Conservation (phyloP, 306 rosid species). For the Canavalia gladiata region DNA sequence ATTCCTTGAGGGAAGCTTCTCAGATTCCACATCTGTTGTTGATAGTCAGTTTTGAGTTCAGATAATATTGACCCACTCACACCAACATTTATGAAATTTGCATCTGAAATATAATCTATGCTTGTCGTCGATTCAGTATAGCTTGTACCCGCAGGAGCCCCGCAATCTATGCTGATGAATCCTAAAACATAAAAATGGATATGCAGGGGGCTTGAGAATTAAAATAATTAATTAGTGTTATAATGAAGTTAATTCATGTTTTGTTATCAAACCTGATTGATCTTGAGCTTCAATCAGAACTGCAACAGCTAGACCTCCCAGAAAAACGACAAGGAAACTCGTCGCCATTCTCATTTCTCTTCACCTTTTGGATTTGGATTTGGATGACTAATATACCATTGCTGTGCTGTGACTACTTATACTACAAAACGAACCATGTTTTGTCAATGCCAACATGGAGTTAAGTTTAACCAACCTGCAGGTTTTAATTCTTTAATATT, state of each 20-base stretch:
- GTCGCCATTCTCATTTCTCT: conserved; percentile 24
- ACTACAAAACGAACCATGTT: too few relatives aligned
- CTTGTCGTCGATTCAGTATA: conserved; percentile 42
- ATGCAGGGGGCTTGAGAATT: background rate
- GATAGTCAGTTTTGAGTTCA: background rate
- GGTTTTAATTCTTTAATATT: too few relatives aligned
- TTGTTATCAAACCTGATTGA: conserved; percentile 58
- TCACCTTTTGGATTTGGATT: background rate
- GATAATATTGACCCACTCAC: conserved; percentile 14
- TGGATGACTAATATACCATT: background rate
- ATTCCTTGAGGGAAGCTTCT: conserved; percentile 62
- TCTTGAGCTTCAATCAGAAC: conserved; percentile 53
- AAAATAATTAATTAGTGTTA: too few relatives aligned
- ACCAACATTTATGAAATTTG: conserved; percentile 52
- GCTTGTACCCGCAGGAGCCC: conserved; percentile 38
- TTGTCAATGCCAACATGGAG: too few relatives aligned
- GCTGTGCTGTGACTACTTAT: too few relatives aligned
- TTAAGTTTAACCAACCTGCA: too few relatives aligned
- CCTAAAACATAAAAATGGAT: conserved; percentile 33
- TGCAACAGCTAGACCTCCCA: conserved; percentile 23
- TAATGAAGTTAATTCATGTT: background rate
- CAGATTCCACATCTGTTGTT: conserved; percentile 31
- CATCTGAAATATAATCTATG: conserved; percentile 60
- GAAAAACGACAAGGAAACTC: conserved; percentile 18
- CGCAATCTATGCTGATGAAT: conserved; percentile 66